Evolutionary conservation across 1,139 yeast species (phyloP), one percentile per base, ranked within the genome.

Genomic region (Lodderomyces beijingensis): DNA sequence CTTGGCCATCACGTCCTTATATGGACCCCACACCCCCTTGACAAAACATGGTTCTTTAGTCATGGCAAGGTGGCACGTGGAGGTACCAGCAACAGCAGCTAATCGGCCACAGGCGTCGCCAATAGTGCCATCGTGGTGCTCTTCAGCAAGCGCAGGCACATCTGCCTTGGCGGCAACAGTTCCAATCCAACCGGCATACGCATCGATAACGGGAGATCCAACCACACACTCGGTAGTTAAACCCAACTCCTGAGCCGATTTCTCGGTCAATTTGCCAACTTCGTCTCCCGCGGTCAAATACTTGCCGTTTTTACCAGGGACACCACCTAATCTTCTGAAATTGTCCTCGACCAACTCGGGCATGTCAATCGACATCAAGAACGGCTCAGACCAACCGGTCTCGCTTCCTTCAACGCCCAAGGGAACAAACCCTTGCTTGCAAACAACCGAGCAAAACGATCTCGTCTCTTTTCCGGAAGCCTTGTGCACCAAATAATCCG

Each of bases 11-110:
- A 86, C 95, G 55, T 89, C 95, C 49, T 88, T 74, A 61, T 91
- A 91, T 3, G 98, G 98, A 14, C 98, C 98, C 98, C 98, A 91
- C 21, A 91, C 96, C 37, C 98, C 98, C 31, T 87, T 78, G 10
- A 91, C 97, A 55, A 91, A 89, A 31, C 87, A 77, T 0, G 96
- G 85, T 20, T 85, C 82, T 42, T 77, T 73, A 22, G 95, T 83
- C 74, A 89, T 73, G 39, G 88, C 89, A 48, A 91, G 77, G 57
- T 91, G 98, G 56, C 98, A 91, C 2, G 98, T 91, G 1, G 96
- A 88, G 4, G 98, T 91, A 40, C 98, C 98, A 0, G 98, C 98
- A 17, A 91, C 96, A 1, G 96, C 96, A 11, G 98, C 97, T 46
- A 91, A 67, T 49, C 97, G 74, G 41, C 95, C 95, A 46, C 83